Conservation (phyloP, 164 flowering plant genomes). For the Protea cynaroides region DNA sequence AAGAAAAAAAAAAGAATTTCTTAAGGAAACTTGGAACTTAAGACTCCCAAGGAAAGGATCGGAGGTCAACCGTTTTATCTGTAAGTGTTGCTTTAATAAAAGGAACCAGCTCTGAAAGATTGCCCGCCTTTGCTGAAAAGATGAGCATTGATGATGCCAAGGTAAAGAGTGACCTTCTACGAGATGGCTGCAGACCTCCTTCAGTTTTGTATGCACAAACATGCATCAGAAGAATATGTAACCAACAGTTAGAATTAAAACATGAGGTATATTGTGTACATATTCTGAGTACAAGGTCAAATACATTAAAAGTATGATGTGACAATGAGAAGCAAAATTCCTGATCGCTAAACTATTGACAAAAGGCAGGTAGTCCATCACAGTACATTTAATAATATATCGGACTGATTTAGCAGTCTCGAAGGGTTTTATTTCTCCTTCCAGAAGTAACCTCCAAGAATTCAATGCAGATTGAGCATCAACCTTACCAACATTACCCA, state of each 20-base stretch:
- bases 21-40: not conserved
- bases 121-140: slow-evolving; percentile 59
- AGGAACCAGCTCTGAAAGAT: slow-evolving; percentile 50
- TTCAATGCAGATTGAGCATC: not conserved
- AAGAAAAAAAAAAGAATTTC: too few species aligned
- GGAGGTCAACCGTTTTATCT: slow-evolving; percentile 39
- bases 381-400: too few species aligned
- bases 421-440: not conserved
- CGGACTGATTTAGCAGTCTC: not conserved
- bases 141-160: slow-evolving; percentile 79
- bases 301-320: too few species aligned
- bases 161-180: slow-evolving; percentile 76
- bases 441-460: not conserved
- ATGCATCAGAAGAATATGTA: slow-evolving; percentile 7
- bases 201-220: slow-evolving; percentile 18
- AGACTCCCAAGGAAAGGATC: not conserved
- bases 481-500: not conserved
- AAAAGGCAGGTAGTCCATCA: too few species aligned
- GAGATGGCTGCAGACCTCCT: slow-evolving; percentile 67
- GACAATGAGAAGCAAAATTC: too few species aligned
- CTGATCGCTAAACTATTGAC: too few species aligned
- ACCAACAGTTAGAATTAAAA: not conserved
- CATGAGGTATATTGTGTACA: not conserved
- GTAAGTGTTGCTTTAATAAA: slow-evolving; percentile 51
- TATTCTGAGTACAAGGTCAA: too few species aligned